These are phyloP conservation scores for Seiridium cupressi DNA, from an alignment of 2,329 filamentous ascomycete genomes.

Conservation along the genomic window DNA sequence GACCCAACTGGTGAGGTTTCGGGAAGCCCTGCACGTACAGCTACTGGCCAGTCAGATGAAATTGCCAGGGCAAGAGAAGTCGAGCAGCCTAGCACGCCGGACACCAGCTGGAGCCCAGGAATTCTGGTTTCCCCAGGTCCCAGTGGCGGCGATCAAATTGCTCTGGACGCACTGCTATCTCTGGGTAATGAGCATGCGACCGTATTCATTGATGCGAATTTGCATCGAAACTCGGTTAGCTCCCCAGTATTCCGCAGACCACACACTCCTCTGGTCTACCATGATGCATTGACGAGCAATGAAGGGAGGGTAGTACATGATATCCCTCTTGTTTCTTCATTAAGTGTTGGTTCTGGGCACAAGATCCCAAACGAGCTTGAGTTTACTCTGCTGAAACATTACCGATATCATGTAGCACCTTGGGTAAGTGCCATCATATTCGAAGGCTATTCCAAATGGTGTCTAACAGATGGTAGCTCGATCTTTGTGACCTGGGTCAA, in stretches of 20 bases:
- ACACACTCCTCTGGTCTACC: not conserved
- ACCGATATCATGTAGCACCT: conserved; percentile 41
- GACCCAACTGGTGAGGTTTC: too few relatives aligned
- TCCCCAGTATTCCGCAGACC: not conserved
- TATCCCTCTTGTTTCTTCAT: not conserved
- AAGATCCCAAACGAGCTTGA: conserved; percentile 11
- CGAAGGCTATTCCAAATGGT: not conserved
- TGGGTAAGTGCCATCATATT: conserved; percentile 33
- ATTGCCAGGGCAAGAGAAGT: not conserved
- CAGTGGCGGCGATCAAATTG: conserved; percentile 27
- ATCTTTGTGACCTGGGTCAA: conserved; percentile 39
- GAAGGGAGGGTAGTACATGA: not conserved
- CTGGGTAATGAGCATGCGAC: conserved; percentile 25
- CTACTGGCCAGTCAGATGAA: too few relatives aligned
- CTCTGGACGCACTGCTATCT: conserved; percentile 30
- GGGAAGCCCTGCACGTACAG: too few relatives aligned
- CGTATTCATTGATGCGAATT: not conserved
- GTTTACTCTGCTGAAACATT: conserved; percentile 37
- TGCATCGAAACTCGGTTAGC: not conserved
- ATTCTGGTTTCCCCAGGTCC: not conserved
- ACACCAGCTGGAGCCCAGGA: not conserved
- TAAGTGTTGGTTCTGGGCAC: not conserved
- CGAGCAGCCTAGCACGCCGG: not conserved
- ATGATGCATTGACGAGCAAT: not conserved
- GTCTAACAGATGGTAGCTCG: conserved; percentile 28